Evolutionary conservation across 129 eudicot species (phyloP), one percentile per base, ranked within the genome.

Genomic region (Ambrosia trifida): DNA sequence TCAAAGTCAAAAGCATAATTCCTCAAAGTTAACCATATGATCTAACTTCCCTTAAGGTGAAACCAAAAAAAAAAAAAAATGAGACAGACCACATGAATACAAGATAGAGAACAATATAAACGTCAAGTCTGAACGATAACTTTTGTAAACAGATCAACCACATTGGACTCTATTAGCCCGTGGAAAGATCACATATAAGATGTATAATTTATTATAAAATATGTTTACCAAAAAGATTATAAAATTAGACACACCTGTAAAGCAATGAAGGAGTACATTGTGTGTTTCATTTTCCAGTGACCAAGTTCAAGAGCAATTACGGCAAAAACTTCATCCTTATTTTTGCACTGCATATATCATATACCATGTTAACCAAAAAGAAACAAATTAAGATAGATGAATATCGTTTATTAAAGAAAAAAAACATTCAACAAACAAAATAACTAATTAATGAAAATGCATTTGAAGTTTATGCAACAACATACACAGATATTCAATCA

Each of bases 291-390:
- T 75, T 89, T 92, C 98, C 98, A 92, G 77, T 92, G 98, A 67
- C 96, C 98, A 71, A 92, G 86, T 80, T 92, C 98, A 87, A 89
- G 98, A 59, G 98, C 96, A 78, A 92, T 86, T 59, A 92, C 95
- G 77, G 98, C 98, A 75, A 92, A 96, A 63, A 92, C 91, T 80
- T 92, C 98, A 74, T 91, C 96, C 50, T 82, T 91, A 73, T 89
- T 80, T 76, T 92, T 86, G 83, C 98, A 92, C 98, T 92, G 81
- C 85, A 78, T 78, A 13, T 33, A 70, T n/a, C 31, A 69, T 36
- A 35, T 35, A 38, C 35, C 54, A 11, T 5, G 31, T 74, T 50
- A 40, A 10, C 18, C n/a, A 71, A 16, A 24, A 56, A 36, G 6
- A 36, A 36, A 7, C 7, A 36, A 36, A 36, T 36, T 36, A 36